These are phyloP conservation scores for Elsinoe arachidis DNA, from an alignment of 2,329 filamentous ascomycete genomes.

Conservation along the genomic window DNA sequence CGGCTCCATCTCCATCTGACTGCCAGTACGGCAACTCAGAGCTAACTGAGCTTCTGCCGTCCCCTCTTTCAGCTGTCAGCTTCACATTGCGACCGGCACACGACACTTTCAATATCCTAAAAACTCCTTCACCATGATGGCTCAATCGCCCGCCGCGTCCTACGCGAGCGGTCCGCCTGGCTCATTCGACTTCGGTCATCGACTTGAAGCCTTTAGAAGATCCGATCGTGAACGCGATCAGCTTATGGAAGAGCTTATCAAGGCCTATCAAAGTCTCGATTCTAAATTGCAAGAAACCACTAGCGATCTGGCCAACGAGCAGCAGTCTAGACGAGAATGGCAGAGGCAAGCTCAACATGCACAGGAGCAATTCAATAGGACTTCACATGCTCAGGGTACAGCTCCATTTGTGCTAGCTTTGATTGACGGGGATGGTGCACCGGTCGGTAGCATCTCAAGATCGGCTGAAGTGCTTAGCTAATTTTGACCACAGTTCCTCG, in stretches of 20 bases:
- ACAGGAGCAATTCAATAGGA: not conserved
- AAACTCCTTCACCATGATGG: not conserved
- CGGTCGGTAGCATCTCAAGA: slow-evolving; percentile 26
- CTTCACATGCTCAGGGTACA: slow-evolving; percentile 18
- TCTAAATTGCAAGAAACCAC: slow-evolving; percentile 26
- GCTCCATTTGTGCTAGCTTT: slow-evolving; percentile 39
- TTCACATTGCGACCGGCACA: not conserved
- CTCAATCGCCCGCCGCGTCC: not conserved
- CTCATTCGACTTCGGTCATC: not conserved
- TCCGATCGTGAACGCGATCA: slow-evolving; percentile 24
- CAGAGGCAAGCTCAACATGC: slow-evolving; percentile 22
- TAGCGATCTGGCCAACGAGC: slow-evolving; percentile 31
- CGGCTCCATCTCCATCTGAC: not conserved
- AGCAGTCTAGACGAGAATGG: slow-evolving; percentile 28
- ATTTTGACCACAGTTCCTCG: slow-evolving; percentile 32
- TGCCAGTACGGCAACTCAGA: not conserved
- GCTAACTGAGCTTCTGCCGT: not conserved
- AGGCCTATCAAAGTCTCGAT: slow-evolving; percentile 27
- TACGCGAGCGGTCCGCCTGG: not conserved
- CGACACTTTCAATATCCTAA: not conserved
- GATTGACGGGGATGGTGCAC: slow-evolving; percentile 43
- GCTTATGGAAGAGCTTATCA: slow-evolving; percentile 21
- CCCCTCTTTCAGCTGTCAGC: not conserved
- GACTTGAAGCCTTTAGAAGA: slow-evolving; percentile 26
- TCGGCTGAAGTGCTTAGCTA: not conserved